Evolutionary conservation across 2,329 filamentous ascomycete genomes (phyloP), one percentile per base, ranked within the genome.

Genomic region (Pseudogymnoascus pannorum): DNA sequence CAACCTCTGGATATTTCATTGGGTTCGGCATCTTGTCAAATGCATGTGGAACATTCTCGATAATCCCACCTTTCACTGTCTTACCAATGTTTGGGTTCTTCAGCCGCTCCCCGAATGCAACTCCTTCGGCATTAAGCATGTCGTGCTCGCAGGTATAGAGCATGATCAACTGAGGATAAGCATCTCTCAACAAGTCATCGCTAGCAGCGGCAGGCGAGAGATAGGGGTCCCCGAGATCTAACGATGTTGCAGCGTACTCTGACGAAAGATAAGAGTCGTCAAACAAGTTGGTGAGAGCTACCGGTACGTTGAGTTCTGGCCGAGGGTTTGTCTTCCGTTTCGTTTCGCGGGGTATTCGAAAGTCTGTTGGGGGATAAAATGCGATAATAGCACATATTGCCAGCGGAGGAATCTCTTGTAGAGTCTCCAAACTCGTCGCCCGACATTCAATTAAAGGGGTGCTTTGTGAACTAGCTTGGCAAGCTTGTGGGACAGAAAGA

Each of bases 21-120:
- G 83, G 84, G 67, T 86, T 87, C 0, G 85, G 84, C 26, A 80
- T 81, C 73, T 88, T 88, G 67, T 88, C 86, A 80, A 86, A 88
- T 0, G 79, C 85, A 68, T 88, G 86, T 26, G 80, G 78, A 20
- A 85, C 84, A 2, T 77, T 82, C 3, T 77, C 74, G 2, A 88
- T 78, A 72, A 85, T 80, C 24, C 79, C 79, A 66, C 85, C 86
- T 59, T 76, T 74, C 1, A 88, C 81, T 6, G 77, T 77, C 73
- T 86, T 87, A 22, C 75, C 75, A 4, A 84, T 71, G 1, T 77
- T 75, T 6, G 68, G 57, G 1, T 73, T 69, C 57, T 76, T 71
- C 7, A 91, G 71, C 18, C 87, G 77, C 59, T 84, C 77, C 9
- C 83, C 79, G 64, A 92, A 87, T 4, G 78, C 76, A 63, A 87